Evolutionary conservation across 2,329 filamentous ascomycete genomes (phyloP).

Genomic region (Fusarium sp.): DNA sequence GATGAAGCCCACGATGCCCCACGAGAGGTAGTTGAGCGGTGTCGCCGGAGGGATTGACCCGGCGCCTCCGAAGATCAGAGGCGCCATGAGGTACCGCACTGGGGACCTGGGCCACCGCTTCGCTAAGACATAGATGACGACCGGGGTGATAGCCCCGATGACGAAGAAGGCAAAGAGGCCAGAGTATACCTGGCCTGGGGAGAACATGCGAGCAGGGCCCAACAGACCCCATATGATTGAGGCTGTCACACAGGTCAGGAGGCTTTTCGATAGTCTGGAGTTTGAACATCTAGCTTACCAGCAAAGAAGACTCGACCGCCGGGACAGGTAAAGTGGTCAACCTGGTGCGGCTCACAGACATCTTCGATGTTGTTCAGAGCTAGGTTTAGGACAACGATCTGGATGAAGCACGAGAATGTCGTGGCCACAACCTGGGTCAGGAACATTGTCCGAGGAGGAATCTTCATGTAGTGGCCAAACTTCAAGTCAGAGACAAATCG

Average conservation of each 20-base stretch:
- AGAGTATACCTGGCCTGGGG: slow-evolving; percentile 73
- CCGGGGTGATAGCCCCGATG: slow-evolving; percentile 68
- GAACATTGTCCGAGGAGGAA: slow-evolving; percentile 78
- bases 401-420: slow-evolving; percentile 76
- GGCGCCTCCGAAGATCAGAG: slow-evolving; percentile 74
- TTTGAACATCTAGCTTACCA: slow-evolving; percentile 54
- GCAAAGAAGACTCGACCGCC: slow-evolving; percentile 77
- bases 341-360: slow-evolving; percentile 73
- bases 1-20: slow-evolving; percentile 79
- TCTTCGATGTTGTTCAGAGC: slow-evolving; percentile 73
- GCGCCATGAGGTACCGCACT: slow-evolving; percentile 70
- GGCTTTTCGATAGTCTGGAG: neutral
- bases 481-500: slow-evolving; percentile 78
- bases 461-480: slow-evolving; percentile 82
- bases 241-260: slow-evolving; percentile 53
- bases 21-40: slow-evolving; percentile 81
- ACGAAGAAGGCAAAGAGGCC: slow-evolving; percentile 73
- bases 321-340: slow-evolving; percentile 74
- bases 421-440: slow-evolving; percentile 77
- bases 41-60: slow-evolving; percentile 76
- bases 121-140: slow-evolving; percentile 66
- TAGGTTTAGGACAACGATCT: slow-evolving; percentile 76
- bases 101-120: slow-evolving; percentile 68
- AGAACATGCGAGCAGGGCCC: slow-evolving; percentile 76
- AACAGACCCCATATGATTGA: slow-evolving; percentile 79